phyloP scores from a whole-genome alignment of 2,329 filamentous ascomycete genomes.

The Scedosporium boydii region DNA sequence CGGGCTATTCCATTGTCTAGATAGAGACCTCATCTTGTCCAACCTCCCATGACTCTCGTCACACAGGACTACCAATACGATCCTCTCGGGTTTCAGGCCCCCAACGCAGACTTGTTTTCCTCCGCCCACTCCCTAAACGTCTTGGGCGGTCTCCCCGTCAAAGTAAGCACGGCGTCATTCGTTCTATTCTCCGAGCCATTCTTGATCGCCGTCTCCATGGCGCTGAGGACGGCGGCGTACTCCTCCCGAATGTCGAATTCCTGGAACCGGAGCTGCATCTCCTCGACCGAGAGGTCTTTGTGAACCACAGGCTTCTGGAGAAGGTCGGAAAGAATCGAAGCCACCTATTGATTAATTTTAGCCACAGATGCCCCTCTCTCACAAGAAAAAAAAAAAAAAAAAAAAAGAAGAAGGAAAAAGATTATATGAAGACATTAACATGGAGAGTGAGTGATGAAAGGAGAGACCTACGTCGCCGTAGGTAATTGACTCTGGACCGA shows the following conservation, averaged over 20 bases:
- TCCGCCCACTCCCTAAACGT: not conserved
- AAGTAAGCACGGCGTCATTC: conserved; percentile 21
- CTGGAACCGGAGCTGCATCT: conserved; percentile 16
- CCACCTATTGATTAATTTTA: conserved; percentile 16
- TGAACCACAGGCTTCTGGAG: conserved; percentile 24
- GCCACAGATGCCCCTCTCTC: too few species aligned
- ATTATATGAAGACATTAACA: not conserved
- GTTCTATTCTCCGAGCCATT: conserved; percentile 24
- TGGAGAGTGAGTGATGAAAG: not conserved
- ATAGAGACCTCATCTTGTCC: too few species aligned
- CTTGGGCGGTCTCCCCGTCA: conserved; percentile 23
- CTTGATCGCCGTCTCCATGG: conserved; percentile 22
- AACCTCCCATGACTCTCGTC: too few species aligned
- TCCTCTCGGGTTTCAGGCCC: not conserved
- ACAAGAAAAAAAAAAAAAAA: too few species aligned
- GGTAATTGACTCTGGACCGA: conserved; percentile 25
- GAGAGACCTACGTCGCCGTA: conserved; percentile 21
- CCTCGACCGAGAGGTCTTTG: conserved; percentile 19
- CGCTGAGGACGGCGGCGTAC: conserved; percentile 19
- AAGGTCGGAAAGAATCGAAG: conserved; percentile 20
- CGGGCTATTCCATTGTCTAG: too few species aligned
- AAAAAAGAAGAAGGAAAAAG: too few species aligned
- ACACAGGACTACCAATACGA: too few species aligned
- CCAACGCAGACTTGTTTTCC: not conserved
- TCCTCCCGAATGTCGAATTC: not conserved